Conservation (phyloP, 2,329 filamentous ascomycete species). For the Ampelomyces quisqualis region DNA sequence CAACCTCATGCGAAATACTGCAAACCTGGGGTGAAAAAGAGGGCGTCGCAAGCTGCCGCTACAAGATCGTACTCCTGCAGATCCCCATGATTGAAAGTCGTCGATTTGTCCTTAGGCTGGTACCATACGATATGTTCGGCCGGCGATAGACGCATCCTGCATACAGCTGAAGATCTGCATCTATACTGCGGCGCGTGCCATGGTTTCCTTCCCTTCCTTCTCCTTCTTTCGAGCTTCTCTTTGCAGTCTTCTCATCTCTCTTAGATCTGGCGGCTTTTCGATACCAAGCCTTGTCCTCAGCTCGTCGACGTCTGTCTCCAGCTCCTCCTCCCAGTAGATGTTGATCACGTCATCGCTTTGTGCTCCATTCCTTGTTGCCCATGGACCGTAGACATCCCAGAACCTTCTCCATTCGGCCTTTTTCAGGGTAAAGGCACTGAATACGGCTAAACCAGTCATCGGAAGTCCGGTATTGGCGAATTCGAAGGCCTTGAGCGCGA, state of each 20-base stretch:
- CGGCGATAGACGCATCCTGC: too few species aligned
- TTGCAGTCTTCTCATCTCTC: conserved; percentile 71
- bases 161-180: too few species aligned
- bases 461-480: conserved; percentile 92
- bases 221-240: conserved; percentile 67
- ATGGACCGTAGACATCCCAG: conserved; percentile 75
- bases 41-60: too few species aligned
- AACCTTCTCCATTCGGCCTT: conserved; percentile 66
- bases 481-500: conserved; percentile 97
- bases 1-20: conserved; percentile 27
- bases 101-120: too few species aligned
- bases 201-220: conserved; percentile 52
- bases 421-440: conserved; percentile 68
- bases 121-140: too few species aligned
- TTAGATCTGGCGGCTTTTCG: conserved; percentile 82
- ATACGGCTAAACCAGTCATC: conserved; percentile 87
- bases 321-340: conserved; percentile 95
- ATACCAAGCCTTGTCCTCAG: conserved; percentile 76
- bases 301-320: conserved; percentile 78
- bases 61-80: too few species aligned
- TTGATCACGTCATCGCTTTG: conserved; percentile 81
- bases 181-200: conserved; percentile 21
- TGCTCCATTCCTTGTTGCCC: conserved; percentile 84
- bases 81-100: too few species aligned
- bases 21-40: conserved; percentile 21